phyloP scores from a whole-genome alignment of 768 basidiomycete species.

The Russula ochroleuca region DNA sequence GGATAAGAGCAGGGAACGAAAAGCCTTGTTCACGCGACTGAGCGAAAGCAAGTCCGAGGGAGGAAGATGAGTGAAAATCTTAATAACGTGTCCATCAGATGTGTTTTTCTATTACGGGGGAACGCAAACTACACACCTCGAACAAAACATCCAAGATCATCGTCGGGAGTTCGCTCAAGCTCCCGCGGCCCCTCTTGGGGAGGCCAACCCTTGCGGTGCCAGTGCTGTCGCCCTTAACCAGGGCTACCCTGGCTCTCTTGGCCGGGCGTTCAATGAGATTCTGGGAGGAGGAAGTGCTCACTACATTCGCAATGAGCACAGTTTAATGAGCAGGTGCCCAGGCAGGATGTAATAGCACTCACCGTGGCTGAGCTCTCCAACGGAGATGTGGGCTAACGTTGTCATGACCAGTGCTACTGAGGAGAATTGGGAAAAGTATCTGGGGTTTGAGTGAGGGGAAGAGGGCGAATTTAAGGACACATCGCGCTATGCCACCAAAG shows the following conservation, averaged over 20 bases:
- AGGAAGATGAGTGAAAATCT: conserved; percentile 34
- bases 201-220: neutral
- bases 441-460: neutral
- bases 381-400: neutral
- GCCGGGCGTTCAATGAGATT: neutral
- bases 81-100: neutral
- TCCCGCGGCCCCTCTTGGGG: conserved; percentile 3
- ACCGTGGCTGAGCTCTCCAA: neutral
- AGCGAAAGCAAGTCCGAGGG: conserved; percentile 36
- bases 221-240: no score
- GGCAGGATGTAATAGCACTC: neutral
- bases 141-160: conserved; percentile 33
- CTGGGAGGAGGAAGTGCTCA: neutral
- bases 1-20: conserved; percentile 33
- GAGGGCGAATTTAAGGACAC: neutral
- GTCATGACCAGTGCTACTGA: neutral
- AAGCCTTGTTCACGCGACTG: conserved; percentile 31
- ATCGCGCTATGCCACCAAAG: neutral
- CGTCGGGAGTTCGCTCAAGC: conserved; percentile 21
- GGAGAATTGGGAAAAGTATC: no score
- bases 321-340: neutral
- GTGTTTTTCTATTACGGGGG: neutral
- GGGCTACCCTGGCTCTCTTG: neutral
- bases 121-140: conserved; percentile 29
- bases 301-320: neutral